Conservation (phyloP, 352 stramenopile genomes). For the Globisporangium canariense region DNA sequence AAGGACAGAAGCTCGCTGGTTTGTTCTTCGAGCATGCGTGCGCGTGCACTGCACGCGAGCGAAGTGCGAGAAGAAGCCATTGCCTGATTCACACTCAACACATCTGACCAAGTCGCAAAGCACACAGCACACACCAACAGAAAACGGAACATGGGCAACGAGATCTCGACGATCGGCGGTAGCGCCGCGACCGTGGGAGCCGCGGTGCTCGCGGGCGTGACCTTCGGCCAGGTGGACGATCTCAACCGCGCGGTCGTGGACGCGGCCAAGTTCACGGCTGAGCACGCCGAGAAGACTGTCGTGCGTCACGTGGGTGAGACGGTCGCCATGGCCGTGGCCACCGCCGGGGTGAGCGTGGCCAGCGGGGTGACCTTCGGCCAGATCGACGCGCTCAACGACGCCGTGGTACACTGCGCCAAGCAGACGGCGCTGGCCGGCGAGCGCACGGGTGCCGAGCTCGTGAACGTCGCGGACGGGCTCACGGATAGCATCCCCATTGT, state of each 20-base stretch:
- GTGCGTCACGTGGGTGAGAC: background rate
- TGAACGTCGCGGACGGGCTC: slow-evolving; percentile 7
- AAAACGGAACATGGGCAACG: background rate
- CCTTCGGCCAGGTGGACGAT: background rate
- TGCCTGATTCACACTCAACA: background rate
- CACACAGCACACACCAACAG: too few species aligned
- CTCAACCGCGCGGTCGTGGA: background rate
- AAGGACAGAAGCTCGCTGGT: too few species aligned
- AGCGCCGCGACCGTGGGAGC: background rate
- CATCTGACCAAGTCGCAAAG: background rate
- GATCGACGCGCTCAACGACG: background rate
- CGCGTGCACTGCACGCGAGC: too few species aligned
- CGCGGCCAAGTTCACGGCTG: background rate
- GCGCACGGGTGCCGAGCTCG: background rate
- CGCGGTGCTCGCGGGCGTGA: background rate
- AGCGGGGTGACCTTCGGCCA: background rate
- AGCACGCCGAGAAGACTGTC: background rate
- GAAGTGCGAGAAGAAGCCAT: background rate
- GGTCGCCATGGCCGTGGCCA: background rate
- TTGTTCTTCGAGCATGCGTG: background rate
- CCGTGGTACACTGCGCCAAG: background rate
- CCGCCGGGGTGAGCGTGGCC: background rate
- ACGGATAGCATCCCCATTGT: slow-evolving; percentile 14
- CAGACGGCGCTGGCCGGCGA: background rate
- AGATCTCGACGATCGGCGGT: background rate